A percentile compares a stretch with the other conserved stretches of the same genome.
These are phyloP conservation scores for Vitis hybrid DNA, from an alignment of 177 flowering plant genomes.

Conservation along the genomic window DNA sequence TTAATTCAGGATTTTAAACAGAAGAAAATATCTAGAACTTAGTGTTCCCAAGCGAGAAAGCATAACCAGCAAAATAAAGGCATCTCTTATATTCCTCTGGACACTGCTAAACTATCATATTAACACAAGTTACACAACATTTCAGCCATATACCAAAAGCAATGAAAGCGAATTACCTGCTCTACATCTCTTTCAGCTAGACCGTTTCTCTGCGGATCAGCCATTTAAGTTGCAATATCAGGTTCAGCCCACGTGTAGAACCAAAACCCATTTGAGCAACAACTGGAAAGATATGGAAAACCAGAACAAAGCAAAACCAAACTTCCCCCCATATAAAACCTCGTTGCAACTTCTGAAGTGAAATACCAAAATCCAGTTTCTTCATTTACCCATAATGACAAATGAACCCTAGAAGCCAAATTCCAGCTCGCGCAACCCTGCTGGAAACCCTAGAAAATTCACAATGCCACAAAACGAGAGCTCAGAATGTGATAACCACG, in stretches of 20 bases:
- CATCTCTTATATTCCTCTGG: no score
- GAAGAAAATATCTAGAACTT: no score
- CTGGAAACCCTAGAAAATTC: background rate
- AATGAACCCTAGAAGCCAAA: background rate
- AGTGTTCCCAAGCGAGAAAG: no score
- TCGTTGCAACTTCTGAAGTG: background rate
- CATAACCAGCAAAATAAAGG: no score
- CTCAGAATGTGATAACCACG: background rate
- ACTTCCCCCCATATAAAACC: constrained; percentile 18
- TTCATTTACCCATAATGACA: constrained; percentile 7
- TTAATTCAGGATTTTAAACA: no score
- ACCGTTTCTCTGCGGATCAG: constrained; percentile 45
- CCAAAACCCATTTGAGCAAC: constrained; percentile 44
- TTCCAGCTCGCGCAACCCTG: constrained; percentile 6
- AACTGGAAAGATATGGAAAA: constrained; percentile 1
- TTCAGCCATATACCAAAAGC: no score
- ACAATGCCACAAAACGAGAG: background rate
- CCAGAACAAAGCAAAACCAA: constrained; percentile 10
- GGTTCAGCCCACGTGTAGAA: constrained; percentile 15
- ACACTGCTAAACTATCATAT: no score
- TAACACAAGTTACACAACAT: no score
- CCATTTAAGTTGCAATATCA: constrained; percentile 52
- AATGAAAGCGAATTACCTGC: constrained; percentile 32
- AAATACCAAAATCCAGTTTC: background rate
- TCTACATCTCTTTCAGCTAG: constrained; percentile 53